Conservation (phyloP, 148 eudicot species). For the Rhododendron mucronatum region DNA sequence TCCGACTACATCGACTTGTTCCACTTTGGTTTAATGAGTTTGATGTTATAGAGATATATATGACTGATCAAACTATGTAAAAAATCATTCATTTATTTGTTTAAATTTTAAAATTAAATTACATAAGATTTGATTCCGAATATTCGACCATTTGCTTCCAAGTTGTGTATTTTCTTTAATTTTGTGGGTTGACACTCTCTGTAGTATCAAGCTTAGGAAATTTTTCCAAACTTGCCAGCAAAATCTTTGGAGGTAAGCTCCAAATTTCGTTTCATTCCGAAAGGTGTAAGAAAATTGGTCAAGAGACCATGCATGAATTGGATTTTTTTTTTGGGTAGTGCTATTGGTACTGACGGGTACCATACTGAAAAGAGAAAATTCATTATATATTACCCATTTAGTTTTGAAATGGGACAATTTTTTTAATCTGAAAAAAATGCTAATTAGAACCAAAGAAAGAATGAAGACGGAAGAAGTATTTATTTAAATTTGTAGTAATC, state of each 20-base stretch:
- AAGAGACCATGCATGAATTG: not conserved
- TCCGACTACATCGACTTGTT: conserved; percentile 18
- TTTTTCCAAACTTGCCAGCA: not conserved
- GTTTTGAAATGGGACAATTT: too few species aligned
- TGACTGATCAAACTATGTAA: too few species aligned
- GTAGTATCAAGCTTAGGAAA: not conserved
- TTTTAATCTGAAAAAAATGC: too few species aligned
- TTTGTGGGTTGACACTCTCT: not conserved
- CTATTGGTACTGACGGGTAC: too few species aligned
- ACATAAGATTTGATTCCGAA: not conserved
- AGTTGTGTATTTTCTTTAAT: not conserved
- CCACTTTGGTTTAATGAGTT: conserved; percentile 10
- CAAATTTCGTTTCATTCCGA: not conserved
- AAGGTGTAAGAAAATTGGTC: not conserved
- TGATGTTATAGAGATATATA: too few species aligned
- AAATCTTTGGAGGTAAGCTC: not conserved
- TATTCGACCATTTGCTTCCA: not conserved
- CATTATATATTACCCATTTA: too few species aligned
- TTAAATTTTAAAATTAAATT: too few species aligned
- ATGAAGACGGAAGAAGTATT: too few species aligned
- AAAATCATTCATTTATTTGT: not conserved
- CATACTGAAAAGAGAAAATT: too few species aligned
- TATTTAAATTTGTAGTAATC: too few species aligned
- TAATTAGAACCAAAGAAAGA: too few species aligned
- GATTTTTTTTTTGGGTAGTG: too few species aligned